Evolutionary conservation across 345 rosid genomes (phyloP).

Genomic region (Psidium friedrichsthalianum): DNA sequence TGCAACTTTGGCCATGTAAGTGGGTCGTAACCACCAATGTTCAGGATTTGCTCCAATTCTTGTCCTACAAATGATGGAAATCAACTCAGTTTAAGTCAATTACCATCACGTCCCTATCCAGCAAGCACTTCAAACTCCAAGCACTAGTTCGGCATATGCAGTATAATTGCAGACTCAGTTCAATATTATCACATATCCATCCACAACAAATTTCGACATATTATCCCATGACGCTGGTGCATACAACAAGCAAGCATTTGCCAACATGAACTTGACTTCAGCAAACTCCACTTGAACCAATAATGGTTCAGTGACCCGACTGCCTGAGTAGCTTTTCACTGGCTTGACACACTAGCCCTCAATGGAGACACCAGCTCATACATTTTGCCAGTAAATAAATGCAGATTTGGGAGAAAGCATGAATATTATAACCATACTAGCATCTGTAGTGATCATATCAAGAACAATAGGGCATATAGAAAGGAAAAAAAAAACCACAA

Average conservation of each 20-base stretch:
- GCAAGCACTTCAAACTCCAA: background rate
- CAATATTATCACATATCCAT: background rate
- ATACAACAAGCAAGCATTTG: background rate
- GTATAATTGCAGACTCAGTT: background rate
- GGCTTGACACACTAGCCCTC: background rate
- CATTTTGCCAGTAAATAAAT: background rate
- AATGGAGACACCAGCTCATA: background rate
- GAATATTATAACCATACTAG: background rate
- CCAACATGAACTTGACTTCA: background rate
- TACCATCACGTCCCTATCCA: background rate
- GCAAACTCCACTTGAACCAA: background rate
- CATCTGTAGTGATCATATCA: background rate
- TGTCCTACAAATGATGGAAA: background rate
- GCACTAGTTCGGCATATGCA: background rate
- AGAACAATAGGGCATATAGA: background rate
- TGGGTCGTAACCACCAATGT: background rate
- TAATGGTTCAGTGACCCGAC: background rate
- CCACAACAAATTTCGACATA: background rate
- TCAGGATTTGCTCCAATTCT: background rate
- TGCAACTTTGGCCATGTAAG: background rate
- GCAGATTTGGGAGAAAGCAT: background rate
- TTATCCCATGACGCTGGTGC: background rate
- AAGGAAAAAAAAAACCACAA: background rate
- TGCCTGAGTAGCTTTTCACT: background rate
- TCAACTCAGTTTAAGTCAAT: background rate